Evolutionary conservation across 2,329 filamentous ascomycete species (phyloP).

Genomic region (Mariannaea elegans): DNA sequence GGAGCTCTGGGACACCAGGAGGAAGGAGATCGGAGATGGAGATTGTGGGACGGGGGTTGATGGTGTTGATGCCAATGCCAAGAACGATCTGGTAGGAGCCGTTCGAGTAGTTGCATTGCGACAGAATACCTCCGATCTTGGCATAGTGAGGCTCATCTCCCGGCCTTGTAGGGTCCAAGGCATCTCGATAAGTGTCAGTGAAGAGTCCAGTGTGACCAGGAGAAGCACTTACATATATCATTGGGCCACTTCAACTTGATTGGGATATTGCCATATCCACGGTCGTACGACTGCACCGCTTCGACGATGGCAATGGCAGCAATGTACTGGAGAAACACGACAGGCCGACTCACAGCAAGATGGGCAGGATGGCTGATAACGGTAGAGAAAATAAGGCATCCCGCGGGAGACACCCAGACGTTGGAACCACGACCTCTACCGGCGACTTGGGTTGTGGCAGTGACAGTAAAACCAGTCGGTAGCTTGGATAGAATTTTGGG

Average conservation of each 20-base stretch:
- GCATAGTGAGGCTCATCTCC: constrained; percentile 66
- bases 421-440: constrained; percentile 90
- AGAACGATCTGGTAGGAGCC: constrained; percentile 85
- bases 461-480: constrained; percentile 86
- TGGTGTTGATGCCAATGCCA: constrained; percentile 87
- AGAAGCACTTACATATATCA: constrained; percentile 74
- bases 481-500: constrained; percentile 77
- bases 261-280: constrained; percentile 77
- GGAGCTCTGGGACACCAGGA: constrained; percentile 62
- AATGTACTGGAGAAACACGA: constrained; percentile 95
- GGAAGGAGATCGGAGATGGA: constrained; percentile 80
- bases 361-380: constrained; percentile 84
- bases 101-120: constrained; percentile 83
- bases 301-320: constrained; percentile 87
- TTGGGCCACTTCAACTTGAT: constrained; percentile 98
- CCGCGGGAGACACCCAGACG: constrained; percentile 92
- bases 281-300: constrained; percentile 82
- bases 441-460: constrained; percentile 87
- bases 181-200: constrained; percentile 55
- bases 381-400: constrained; percentile 86
- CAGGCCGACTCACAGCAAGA: constrained; percentile 75
- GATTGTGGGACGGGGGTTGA: constrained; percentile 85
- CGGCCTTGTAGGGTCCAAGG: constrained; percentile 68
- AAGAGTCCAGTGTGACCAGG: rapidly evolving
- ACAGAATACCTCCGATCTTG: constrained; percentile 93